Evolutionary conservation across 2,329 filamentous ascomycete genomes (phyloP).

Genomic region (Aphanocladium album): DNA sequence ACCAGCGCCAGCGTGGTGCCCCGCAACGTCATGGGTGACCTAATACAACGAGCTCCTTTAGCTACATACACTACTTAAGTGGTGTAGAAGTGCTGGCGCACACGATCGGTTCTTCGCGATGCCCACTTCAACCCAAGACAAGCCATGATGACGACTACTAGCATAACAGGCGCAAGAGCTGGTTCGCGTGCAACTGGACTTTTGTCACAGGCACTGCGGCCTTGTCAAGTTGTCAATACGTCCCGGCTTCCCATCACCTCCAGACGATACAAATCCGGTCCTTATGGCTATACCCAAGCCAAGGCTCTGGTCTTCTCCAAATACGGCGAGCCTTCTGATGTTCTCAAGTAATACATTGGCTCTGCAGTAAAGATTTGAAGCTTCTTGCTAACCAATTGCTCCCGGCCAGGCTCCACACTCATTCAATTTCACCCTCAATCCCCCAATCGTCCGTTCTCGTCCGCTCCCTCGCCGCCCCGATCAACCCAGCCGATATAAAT

Average conservation of each 20-base stretch:
- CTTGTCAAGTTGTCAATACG: neutral
- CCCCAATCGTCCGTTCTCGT: slow-evolving; percentile 64
- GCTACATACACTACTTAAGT: too few relatives aligned
- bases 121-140: neutral
- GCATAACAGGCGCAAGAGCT: neutral
- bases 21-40: slow-evolving; percentile 6
- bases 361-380: too few relatives aligned
- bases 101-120: neutral
- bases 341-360: slow-evolving; percentile 57
- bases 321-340: slow-evolving; percentile 69
- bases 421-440: slow-evolving; percentile 72
- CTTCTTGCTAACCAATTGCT: neutral
- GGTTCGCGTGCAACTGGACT: neutral
- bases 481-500: slow-evolving; percentile 98
- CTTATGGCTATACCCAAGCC: slow-evolving; percentile 78
- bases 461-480: slow-evolving; percentile 81
- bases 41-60: neutral
- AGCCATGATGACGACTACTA: neutral
- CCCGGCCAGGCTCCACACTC: slow-evolving; percentile 56
- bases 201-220: neutral
- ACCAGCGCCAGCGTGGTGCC: neutral
- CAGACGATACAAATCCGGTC: slow-evolving; percentile 50
- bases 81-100: too few relatives aligned
- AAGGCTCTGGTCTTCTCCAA: slow-evolving; percentile 74
- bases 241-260: slow-evolving; percentile 20